Evolutionary conservation across 805 yeast genomes (phyloP), one percentile per base, ranked within the genome.

Genomic region (Saturnispora gosingensis): DNA sequence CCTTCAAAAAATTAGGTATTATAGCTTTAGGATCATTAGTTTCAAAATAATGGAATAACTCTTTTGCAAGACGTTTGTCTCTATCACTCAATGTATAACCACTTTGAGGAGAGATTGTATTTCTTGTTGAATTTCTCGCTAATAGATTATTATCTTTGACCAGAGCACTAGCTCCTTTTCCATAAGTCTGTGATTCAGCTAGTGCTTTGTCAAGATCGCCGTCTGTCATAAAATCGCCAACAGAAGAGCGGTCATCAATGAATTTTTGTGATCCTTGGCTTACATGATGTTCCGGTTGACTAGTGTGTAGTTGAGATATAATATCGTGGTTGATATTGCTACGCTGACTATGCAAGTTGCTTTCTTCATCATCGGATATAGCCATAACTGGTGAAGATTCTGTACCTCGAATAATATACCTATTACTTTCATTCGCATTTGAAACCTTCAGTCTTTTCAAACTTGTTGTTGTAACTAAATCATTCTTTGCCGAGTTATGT

Each of bases 1-100:
- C 74, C 38, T 76, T 69, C 15, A 87, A 69, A 60, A 85, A 81
- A 24, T 76, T 79, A 0, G 95, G 95, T 28, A 61, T 38, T 56
- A 60, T 48, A 11, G 52, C 54, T 42, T 55, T 54, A 27, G 61
- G 45, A 35, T 75, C 83, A 2, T 82, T 74, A 8, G 77, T 69
- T 67, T 79, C 71, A 61, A 78, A 81, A 64, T 71, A 80, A 56
- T 75, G 81, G 49, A 77, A 67, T 45, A 79, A 67, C 53, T 72
- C 69, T 48, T 72, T 72, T 4, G 76, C 70, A 57, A 73, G 76
- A 11, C 32, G 38, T 11, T 53, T 36, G 20, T 25, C 38, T 15
- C 22, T 48, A 8, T 51, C 44, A 6, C 40, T 35, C n/a, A 49
- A 11, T n/a, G 49, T 4, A 28, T 47, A 38, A 46, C 35, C 40